Evolutionary conservation across 306 rosid genomes (phyloP).

Genomic region (Castanea crenata): DNA sequence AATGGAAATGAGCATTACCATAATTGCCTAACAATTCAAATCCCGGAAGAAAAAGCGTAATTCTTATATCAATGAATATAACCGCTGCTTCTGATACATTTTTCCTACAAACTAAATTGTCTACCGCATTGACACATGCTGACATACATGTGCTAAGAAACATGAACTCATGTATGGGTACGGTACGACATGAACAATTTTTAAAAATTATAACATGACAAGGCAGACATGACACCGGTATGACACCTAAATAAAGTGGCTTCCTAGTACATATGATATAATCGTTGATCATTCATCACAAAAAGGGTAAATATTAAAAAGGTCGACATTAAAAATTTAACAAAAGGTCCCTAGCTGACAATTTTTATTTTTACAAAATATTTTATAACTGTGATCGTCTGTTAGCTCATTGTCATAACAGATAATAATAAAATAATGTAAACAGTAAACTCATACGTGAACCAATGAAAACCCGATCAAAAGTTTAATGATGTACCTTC

Average conservation of each 20-base stretch:
- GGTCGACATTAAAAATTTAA: background rate
- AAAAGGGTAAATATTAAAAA: background rate
- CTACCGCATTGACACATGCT: background rate
- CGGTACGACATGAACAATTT: accelerated
- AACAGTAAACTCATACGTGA: too few relatives aligned
- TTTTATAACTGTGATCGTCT: accelerated
- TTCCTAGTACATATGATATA: background rate
- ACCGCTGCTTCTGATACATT: background rate
- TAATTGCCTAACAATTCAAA: background rate
- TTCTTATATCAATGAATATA: background rate
- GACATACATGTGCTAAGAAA: too few relatives aligned
- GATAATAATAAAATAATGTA: too few relatives aligned
- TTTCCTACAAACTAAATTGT: background rate
- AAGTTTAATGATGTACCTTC: slow-evolving; percentile 44
- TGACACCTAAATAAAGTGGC: too few relatives aligned
- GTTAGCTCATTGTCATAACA: too few relatives aligned
- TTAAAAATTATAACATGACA: too few relatives aligned
- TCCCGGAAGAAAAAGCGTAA: background rate
- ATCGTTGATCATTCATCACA: background rate
- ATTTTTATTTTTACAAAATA: too few relatives aligned
- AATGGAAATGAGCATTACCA: too few relatives aligned
- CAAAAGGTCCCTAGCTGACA: accelerated
- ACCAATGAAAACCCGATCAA: too few relatives aligned
- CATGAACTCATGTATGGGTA: too few relatives aligned
- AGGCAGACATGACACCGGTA: too few relatives aligned